phyloP scores from a whole-genome alignment of 2,329 filamentous ascomycete genomes.

The Calonectria naviculata region DNA sequence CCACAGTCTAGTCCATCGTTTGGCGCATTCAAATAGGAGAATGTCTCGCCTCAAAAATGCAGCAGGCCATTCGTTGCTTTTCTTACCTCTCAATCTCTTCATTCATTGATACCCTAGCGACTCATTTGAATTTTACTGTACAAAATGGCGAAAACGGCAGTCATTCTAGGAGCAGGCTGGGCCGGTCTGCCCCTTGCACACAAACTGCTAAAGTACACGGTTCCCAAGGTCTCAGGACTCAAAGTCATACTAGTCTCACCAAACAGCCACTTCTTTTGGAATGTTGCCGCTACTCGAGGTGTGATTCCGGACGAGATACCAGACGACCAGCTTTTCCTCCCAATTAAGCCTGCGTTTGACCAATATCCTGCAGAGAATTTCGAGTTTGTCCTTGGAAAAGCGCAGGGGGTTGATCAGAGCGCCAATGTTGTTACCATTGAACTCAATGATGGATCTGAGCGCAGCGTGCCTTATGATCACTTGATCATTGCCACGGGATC shows the following conservation, averaged over 20 bases:
- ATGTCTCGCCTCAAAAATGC: not conserved
- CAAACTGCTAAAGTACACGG: slow-evolving; percentile 61
- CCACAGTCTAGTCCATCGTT: not conserved
- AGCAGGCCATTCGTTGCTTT: not conserved
- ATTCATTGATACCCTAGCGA: not conserved
- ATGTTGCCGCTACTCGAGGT: slow-evolving; percentile 65
- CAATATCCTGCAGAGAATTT: slow-evolving; percentile 56
- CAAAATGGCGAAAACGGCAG: slow-evolving; percentile 60
- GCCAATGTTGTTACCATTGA: slow-evolving; percentile 51
- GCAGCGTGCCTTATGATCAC: slow-evolving; percentile 58
- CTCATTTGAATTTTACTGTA: not conserved
- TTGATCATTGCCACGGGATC: slow-evolving; percentile 66
- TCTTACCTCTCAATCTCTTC: not conserved
- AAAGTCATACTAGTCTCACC: slow-evolving; percentile 65
- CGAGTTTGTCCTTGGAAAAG: slow-evolving; percentile 62
- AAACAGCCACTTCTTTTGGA: slow-evolving; percentile 67
- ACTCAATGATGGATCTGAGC: slow-evolving; percentile 41
- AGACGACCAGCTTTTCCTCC: slow-evolving; percentile 58
- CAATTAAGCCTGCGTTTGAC: slow-evolving; percentile 57
- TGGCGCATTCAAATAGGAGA: not conserved
- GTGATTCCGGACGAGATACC: slow-evolving; percentile 60
- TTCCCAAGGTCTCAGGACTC: slow-evolving; percentile 52
- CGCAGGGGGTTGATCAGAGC: slow-evolving; percentile 47
- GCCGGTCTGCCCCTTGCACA: slow-evolving; percentile 63
- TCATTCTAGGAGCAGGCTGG: slow-evolving; percentile 64